These are phyloP conservation scores for Sisymbrium irio DNA, from an alignment of 345 rosid species.

Conservation along the genomic window DNA sequence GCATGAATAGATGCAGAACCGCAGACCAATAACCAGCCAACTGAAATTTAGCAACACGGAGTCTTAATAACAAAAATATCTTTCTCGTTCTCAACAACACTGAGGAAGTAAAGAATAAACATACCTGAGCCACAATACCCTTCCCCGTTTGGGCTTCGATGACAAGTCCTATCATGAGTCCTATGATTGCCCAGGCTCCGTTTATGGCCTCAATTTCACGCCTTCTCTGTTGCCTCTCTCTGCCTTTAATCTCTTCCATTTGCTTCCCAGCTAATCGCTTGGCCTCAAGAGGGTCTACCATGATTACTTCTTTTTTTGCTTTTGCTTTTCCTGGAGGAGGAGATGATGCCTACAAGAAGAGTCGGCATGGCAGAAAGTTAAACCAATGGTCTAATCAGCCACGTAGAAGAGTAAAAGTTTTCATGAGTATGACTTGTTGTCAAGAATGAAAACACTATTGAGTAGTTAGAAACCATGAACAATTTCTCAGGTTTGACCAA, in stretches of 20 bases:
- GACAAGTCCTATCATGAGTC: conserved; percentile 71
- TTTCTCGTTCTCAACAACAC: not conserved
- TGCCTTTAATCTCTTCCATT: conserved; percentile 59
- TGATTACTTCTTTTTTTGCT: conserved; percentile 44
- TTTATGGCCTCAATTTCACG: conserved; percentile 87
- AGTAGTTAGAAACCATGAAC: not conserved
- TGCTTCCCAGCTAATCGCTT: conserved; percentile 78
- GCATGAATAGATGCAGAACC: conserved; percentile 31
- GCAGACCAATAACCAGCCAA: conserved; percentile 71
- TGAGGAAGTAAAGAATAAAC: not conserved
- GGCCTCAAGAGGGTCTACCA: conserved; percentile 96
- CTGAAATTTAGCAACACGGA: conserved; percentile 38
- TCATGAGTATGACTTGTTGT: too few species aligned
- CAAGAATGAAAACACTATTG: not conserved
- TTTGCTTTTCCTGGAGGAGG: conserved; percentile 43
- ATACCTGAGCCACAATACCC: conserved; percentile 65
- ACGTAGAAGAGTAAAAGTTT: too few species aligned
- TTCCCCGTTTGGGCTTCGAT: conserved; percentile 87
- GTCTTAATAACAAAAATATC: conserved; percentile 11
- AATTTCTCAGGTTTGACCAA: not conserved
- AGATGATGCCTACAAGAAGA: conserved; percentile 37
- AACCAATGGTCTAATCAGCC: not conserved
- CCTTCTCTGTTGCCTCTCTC: conserved; percentile 63
- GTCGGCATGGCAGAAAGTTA: not conserved
- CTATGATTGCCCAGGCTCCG: conserved; percentile 94